Conservation (phyloP, 1,284 basidiomycete species). For the Pseudozyma hubeiensis region DNA sequence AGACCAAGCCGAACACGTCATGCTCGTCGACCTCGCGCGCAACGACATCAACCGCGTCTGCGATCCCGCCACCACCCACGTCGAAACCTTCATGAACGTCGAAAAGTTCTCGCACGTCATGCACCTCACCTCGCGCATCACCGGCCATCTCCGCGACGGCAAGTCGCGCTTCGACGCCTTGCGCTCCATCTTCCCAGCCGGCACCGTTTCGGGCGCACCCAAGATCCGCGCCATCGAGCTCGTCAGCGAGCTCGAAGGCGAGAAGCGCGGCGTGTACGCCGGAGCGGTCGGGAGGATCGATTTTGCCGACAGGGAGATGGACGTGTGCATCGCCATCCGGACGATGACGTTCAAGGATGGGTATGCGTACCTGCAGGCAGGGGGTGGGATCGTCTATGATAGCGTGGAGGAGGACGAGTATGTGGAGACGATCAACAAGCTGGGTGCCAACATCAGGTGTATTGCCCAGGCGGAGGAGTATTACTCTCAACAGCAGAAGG, state of each 20-base stretch:
- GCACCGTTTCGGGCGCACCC: conserved; percentile 98
- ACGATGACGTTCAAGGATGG: conserved; percentile 98
- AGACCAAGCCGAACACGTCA: conserved; percentile 97
- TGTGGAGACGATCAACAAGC: conserved; percentile 93
- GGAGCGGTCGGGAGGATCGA: conserved; percentile 97
- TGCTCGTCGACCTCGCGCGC: conserved; percentile 98
- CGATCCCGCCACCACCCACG: conserved; percentile 91
- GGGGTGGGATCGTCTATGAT: conserved; percentile 95
- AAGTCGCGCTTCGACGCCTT: conserved; percentile 95
- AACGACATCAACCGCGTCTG: conserved; percentile 99
- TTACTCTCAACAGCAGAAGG: conserved; percentile 11
- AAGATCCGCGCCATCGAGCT: conserved; percentile 99
- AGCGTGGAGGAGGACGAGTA: conserved; percentile 98
- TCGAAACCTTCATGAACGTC: conserved; percentile 92
- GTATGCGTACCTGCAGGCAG: conserved; percentile 88
- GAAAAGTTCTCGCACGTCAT: conserved; percentile 99
- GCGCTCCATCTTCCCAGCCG: conserved; percentile 98
- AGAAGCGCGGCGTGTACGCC: conserved; percentile 93
- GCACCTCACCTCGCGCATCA: conserved; percentile 94
- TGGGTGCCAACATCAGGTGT: conserved; percentile 86
- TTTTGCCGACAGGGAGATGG: conserved; percentile 93
- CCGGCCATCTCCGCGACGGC: conserved; percentile 84
- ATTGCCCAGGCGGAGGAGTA: conserved; percentile 82
- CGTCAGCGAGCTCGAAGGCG: conserved; percentile 85
- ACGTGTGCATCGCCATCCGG: conserved; percentile 97